A percentile compares a stretch with the other conserved stretches of the same genome.
Evolutionary conservation across 495 filamentous ascomycete species (phyloP).

Genomic region (Tuber calosporum): DNA sequence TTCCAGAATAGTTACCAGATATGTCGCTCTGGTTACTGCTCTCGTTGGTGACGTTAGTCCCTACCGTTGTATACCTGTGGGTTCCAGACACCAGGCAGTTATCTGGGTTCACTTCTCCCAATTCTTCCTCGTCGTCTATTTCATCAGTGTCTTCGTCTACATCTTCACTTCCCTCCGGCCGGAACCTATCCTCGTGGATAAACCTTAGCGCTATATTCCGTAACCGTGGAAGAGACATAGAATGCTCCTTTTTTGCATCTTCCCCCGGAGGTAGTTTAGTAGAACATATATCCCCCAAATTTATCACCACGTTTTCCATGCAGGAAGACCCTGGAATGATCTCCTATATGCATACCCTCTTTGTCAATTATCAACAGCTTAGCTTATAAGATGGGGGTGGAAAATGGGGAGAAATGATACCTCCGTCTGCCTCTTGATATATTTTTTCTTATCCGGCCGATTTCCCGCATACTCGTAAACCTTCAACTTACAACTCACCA

Average conservation of each 20-base stretch:
- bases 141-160: not conserved
- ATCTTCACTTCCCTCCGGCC: not conserved
- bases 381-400: not conserved
- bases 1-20: not conserved
- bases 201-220: not conserved
- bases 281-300: not conserved
- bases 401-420: not conserved
- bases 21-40: not conserved
- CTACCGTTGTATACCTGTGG: not conserved
- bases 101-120: not conserved
- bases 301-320: not conserved
- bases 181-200: not conserved
- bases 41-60: not conserved
- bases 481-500: not conserved
- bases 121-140: not conserved
- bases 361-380: not conserved
- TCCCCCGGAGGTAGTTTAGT: not conserved
- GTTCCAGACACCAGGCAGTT: not conserved
- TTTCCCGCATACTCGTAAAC: not conserved
- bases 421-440: not conserved
- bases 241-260: not conserved
- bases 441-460: not conserved
- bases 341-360: not conserved
- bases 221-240: not conserved
- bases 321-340: not conserved